Percentiles rank a stretch among this genome's conserved stretches.
These are phyloP conservation scores for Podaxis sp. DNA, from an alignment of 768 basidiomycete genomes.

Conservation along the genomic window DNA sequence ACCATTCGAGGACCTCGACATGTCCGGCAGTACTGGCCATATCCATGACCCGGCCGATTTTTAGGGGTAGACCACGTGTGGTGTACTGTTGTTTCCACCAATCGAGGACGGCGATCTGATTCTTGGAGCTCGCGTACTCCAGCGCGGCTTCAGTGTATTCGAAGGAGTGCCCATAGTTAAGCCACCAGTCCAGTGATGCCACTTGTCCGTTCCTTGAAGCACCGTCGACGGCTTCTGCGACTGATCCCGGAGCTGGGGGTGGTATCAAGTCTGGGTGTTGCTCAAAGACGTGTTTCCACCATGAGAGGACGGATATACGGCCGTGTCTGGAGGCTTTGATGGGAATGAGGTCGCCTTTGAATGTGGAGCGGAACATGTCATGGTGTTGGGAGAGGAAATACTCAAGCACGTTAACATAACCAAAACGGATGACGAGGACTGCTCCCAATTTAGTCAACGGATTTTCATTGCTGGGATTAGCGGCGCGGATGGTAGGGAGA, in stretches of 20 bases:
- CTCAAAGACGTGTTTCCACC: conserved; percentile 74
- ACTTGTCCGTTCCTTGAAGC: conserved; percentile 79
- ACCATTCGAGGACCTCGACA: conserved; percentile 80
- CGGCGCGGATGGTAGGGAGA: conserved; percentile 57
- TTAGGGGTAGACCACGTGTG: conserved; percentile 54
- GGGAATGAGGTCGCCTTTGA: conserved; percentile 68
- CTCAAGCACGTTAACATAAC: conserved; percentile 72
- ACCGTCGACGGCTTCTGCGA: conserved; percentile 72
- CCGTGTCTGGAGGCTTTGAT: conserved; percentile 78
- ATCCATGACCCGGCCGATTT: conserved; percentile 84
- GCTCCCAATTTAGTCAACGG: conserved; percentile 73
- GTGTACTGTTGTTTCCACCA: conserved; percentile 76
- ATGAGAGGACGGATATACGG: conserved; percentile 66
- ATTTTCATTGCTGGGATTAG: conserved; percentile 48
- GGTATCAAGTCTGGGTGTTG: conserved; percentile 60
- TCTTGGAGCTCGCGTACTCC: conserved; percentile 76
- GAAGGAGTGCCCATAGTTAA: conserved; percentile 57
- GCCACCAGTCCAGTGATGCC: conserved; percentile 80
- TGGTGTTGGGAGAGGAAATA: conserved; percentile 68
- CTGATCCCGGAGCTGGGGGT: conserved; percentile 49
- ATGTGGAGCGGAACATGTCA: conserved; percentile 60
- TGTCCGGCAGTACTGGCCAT: conserved; percentile 79
- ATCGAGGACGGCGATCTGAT: conserved; percentile 71
- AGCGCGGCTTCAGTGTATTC: conserved; percentile 81
- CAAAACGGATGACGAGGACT: conserved; percentile 65